Percentiles rank a stretch among this genome's conserved stretches.
These are phyloP conservation scores for Monosporascus sp. DNA, from an alignment of 2,329 filamentous ascomycete species.

Conservation along the genomic window DNA sequence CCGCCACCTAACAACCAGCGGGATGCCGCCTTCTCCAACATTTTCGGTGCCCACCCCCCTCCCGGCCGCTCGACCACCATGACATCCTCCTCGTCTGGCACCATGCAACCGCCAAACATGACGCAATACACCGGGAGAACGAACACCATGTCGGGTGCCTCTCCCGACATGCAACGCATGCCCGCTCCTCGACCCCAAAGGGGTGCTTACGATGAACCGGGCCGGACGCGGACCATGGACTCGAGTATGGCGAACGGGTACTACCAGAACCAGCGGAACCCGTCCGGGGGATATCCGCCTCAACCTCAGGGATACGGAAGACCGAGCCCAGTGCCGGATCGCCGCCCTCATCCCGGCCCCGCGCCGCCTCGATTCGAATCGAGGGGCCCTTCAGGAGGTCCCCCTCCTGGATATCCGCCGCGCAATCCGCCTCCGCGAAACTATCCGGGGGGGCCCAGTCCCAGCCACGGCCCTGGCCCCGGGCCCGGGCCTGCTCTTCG, in stretches of 20 bases:
- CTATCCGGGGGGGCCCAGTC: slow-evolving; percentile 46
- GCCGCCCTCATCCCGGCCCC: slow-evolving; percentile 66
- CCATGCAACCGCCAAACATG: slow-evolving; percentile 43
- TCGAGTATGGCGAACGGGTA: slow-evolving; percentile 45
- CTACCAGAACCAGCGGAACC: slow-evolving; percentile 47
- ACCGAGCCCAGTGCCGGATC: slow-evolving; percentile 44
- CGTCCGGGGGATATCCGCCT: slow-evolving; percentile 42
- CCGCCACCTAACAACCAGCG: slow-evolving; percentile 60
- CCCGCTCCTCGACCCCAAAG: slow-evolving; percentile 49
- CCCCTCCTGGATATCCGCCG: slow-evolving; percentile 38
- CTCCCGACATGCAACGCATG: slow-evolving; percentile 51
- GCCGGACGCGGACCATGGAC: slow-evolving; percentile 38
- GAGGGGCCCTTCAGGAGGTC: slow-evolving; percentile 39
- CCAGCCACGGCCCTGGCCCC: slow-evolving; percentile 3
- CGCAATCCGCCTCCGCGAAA: slow-evolving; percentile 51
- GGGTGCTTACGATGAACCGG: slow-evolving; percentile 32
- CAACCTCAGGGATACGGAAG: slow-evolving; percentile 32
- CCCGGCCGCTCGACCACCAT: slow-evolving; percentile 92
- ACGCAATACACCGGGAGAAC: slow-evolving; percentile 61
- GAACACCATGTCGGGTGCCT: slow-evolving; percentile 61
- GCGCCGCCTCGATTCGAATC: slow-evolving; percentile 59
- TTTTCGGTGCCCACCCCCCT: slow-evolving; percentile 83
- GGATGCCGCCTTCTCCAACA: slow-evolving; percentile 93
- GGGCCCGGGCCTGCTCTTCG: slow-evolving; percentile 68
- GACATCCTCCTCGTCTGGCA: slow-evolving; percentile 68